A percentile compares a stretch with the other conserved stretches of the same genome.
These are phyloP conservation scores for Pontederia crassipes DNA, from an alignment of 176 grass and related monocot genomes.

Conservation along the genomic window DNA sequence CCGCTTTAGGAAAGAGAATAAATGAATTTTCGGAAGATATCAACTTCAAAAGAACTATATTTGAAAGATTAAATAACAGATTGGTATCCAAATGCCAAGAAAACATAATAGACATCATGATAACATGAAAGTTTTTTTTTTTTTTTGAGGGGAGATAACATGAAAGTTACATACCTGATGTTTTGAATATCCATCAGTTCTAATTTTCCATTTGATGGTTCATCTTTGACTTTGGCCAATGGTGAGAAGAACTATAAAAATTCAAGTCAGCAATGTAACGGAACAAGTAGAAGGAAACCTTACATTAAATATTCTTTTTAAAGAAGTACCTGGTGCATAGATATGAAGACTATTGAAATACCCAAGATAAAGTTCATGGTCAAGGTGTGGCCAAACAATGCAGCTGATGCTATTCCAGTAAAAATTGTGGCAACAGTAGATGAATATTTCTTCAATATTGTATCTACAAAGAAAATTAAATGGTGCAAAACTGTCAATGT, in stretches of 20 bases:
- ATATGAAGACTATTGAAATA: slow-evolving; percentile 96
- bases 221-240: slow-evolving; percentile 95
- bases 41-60: too few species aligned
- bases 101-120: too few species aligned
- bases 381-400: slow-evolving; percentile 86
- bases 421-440: slow-evolving; percentile 98
- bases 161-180: not conserved
- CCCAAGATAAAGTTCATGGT: slow-evolving; percentile 98
- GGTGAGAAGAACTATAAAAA: slow-evolving; percentile 86
- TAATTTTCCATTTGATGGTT: slow-evolving; percentile 44
- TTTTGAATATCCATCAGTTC: slow-evolving; percentile 59
- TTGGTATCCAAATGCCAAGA: too few species aligned
- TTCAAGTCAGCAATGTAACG: slow-evolving; percentile 18
- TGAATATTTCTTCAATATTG: slow-evolving; percentile 99
- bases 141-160: too few species aligned
- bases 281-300: slow-evolving; percentile 1
- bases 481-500: not conserved
- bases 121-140: not conserved
- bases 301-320: not conserved
- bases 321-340: slow-evolving; percentile 82
- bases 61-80: too few species aligned
- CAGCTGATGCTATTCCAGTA: slow-evolving; percentile 87
- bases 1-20: too few species aligned
- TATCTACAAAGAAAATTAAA: slow-evolving; percentile 40
- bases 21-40: too few species aligned